Percentiles rank a stretch among this genome's conserved stretches.
These are phyloP conservation scores for Xerocomus potaroensis DNA, from an alignment of 768 basidiomycete genomes.

Conservation along the genomic window DNA sequence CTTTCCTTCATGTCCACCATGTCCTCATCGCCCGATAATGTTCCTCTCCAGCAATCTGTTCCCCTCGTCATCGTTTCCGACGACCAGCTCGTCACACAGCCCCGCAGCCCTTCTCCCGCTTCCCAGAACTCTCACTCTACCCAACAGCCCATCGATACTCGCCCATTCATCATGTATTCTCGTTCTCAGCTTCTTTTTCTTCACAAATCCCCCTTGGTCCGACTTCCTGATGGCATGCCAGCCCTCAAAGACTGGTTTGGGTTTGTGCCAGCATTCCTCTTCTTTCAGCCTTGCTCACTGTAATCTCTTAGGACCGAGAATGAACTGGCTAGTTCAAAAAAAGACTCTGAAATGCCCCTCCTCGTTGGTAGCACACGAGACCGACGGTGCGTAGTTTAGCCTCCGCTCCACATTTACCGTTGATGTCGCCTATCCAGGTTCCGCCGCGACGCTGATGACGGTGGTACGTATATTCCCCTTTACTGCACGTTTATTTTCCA, in stretches of 20 bases:
- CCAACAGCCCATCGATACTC: slow-evolving; percentile 22
- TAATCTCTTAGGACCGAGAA: slow-evolving; percentile 44
- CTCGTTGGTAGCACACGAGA: slow-evolving; percentile 55
- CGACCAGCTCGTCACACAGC: slow-evolving; percentile 30
- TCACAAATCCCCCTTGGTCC: slow-evolving; percentile 71
- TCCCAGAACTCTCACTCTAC: slow-evolving; percentile 7
- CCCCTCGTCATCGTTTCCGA: slow-evolving; percentile 29
- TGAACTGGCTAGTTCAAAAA: slow-evolving; percentile 39
- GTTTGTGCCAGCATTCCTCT: slow-evolving; percentile 41
- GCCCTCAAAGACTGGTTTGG: slow-evolving; percentile 85
- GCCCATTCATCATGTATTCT: slow-evolving; percentile 62
- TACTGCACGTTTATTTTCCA: slow-evolving; percentile 1
- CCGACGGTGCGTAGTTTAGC: slow-evolving; percentile 48
- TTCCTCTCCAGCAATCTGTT: slow-evolving; percentile 8
- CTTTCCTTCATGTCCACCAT: slow-evolving; percentile 27
- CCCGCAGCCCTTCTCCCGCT: slow-evolving; percentile 5
- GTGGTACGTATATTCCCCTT: slow-evolving; percentile 42
- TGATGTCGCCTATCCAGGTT: slow-evolving; percentile 44
- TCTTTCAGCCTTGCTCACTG: slow-evolving; percentile 18
- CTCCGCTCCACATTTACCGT: neutral
- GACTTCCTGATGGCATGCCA: slow-evolving; percentile 72
- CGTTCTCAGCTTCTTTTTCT: slow-evolving; percentile 65
- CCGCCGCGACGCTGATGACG: slow-evolving; percentile 73
- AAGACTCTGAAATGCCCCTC: slow-evolving; percentile 58
- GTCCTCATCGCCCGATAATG: slow-evolving; percentile 29